A percentile compares a stretch with the other conserved stretches of the same genome.
These are phyloP conservation scores for Dovyalis caffra DNA, from an alignment of 345 rosid species.

Conservation along the genomic window DNA sequence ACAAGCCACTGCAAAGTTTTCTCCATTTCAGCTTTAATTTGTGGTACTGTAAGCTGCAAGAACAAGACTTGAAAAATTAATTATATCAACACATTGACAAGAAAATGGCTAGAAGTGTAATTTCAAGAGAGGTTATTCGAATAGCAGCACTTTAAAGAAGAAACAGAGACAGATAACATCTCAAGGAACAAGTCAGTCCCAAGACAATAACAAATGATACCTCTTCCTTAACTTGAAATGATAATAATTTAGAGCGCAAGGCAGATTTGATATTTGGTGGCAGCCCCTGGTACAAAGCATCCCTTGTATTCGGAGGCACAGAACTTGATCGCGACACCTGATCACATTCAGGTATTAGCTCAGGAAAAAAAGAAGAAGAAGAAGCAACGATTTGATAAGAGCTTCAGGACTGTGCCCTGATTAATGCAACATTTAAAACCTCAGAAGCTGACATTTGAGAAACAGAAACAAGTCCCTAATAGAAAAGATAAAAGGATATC, in stretches of 20 bases:
- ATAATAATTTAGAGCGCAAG: constrained; percentile 67
- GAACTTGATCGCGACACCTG: constrained; percentile 96
- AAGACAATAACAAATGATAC: constrained; percentile 24
- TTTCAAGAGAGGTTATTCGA: not conserved
- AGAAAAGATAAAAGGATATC: not conserved
- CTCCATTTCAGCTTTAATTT: constrained; percentile 96
- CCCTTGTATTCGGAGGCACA: constrained; percentile 89
- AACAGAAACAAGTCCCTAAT: not conserved
- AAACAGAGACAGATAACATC: not conserved
- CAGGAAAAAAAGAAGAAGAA: not conserved
- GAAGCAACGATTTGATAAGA: not conserved
- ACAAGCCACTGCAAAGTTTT: constrained; percentile 94
- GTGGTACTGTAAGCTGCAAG: constrained; percentile 67
- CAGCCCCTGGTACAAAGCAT: constrained; percentile 90
- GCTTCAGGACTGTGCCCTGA: not conserved
- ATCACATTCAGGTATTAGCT: constrained; percentile 15
- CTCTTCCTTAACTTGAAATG: constrained; percentile 77
- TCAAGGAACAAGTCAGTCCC: not conserved
- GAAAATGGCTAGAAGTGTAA: not conserved
- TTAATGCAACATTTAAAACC: not conserved
- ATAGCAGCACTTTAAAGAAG: not conserved
- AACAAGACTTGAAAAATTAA: constrained; percentile 14
- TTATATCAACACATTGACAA: not conserved
- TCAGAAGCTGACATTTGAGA: not conserved
- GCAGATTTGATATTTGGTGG: constrained; percentile 86